These are phyloP conservation scores for Zhuliangozyma blackwelliae DNA, from an alignment of 1,139 yeast genomes.

Conservation along the genomic window DNA sequence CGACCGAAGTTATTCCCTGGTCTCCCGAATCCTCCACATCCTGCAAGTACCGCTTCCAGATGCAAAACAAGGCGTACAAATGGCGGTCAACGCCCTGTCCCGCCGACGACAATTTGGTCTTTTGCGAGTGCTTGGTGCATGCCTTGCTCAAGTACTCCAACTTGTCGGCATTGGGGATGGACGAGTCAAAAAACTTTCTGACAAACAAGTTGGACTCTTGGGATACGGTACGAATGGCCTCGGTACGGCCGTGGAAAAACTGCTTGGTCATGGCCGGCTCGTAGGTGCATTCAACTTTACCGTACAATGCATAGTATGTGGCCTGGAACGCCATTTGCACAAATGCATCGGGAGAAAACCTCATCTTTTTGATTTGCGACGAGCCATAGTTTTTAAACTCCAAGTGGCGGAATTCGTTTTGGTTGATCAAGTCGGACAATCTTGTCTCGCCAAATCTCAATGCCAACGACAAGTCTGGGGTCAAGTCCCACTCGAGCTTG, in stretches of 20 bases:
- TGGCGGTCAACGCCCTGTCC: conserved; percentile 93
- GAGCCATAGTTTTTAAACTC: conserved; percentile 78
- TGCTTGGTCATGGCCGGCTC: conserved; percentile 95
- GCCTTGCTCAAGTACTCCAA: conserved; percentile 61
- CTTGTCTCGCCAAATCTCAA: conserved; percentile 90
- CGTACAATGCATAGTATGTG: conserved; percentile 86
- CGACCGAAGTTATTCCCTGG: conserved; percentile 7
- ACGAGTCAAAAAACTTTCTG: conserved; percentile 75
- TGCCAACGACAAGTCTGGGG: conserved; percentile 70
- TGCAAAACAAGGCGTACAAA: conserved; percentile 78
- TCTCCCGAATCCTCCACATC: conserved; percentile 18
- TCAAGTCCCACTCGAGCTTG: conserved; percentile 84
- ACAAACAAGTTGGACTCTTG: conserved; percentile 78
- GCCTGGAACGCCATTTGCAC: conserved; percentile 94
- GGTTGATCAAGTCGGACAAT: conserved; percentile 80
- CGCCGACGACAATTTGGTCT: conserved; percentile 63
- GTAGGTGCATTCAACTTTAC: conserved; percentile 88
- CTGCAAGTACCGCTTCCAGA: conserved; percentile 75
- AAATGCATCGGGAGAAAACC: conserved; percentile 91
- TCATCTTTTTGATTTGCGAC: conserved; percentile 75
- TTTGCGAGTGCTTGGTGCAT: conserved; percentile 62
- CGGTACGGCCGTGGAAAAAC: conserved; percentile 87
- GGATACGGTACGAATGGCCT: conserved; percentile 83
- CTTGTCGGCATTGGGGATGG: conserved; percentile 56
- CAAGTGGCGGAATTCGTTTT: conserved; percentile 79